phyloP scores from a whole-genome alignment of 1,139 yeast genomes.

The Kluyveromyces marxianus region DNA sequence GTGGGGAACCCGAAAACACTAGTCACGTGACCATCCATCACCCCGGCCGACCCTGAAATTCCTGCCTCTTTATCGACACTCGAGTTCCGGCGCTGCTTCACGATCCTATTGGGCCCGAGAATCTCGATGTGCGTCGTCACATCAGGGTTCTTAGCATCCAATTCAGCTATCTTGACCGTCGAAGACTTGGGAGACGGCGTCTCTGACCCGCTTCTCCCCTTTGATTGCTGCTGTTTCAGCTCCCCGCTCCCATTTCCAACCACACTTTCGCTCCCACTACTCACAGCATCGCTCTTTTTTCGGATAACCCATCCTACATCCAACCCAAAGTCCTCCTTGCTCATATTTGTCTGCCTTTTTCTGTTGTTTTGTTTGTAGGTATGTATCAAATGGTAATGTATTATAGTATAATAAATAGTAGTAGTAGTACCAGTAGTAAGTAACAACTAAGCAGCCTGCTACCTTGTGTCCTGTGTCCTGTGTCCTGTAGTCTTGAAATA shows the following conservation, averaged over 20 bases:
- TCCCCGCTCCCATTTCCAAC: neutral
- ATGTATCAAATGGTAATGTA: too few relatives aligned
- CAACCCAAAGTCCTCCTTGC: neutral
- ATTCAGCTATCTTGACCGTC: neutral
- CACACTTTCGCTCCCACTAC: neutral
- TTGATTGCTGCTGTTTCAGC: neutral
- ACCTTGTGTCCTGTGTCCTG: too few relatives aligned
- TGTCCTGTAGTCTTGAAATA: too few relatives aligned
- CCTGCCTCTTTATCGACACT: neutral
- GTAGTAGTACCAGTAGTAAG: too few relatives aligned
- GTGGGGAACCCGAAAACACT: too few relatives aligned
- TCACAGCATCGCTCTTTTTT: neutral
- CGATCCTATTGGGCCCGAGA: conserved; percentile 3
- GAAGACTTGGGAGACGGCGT: conserved; percentile 4
- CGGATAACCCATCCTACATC: conserved; percentile 5
- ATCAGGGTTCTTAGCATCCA: conserved; percentile 3
- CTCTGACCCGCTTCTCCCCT: neutral
- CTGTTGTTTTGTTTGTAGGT: too few relatives aligned
- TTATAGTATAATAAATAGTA: too few relatives aligned
- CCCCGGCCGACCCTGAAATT: neutral
- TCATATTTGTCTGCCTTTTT: too few relatives aligned
- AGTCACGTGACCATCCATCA: neutral
- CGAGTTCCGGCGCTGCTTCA: conserved; percentile 1
- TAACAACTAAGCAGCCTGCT: too few relatives aligned
- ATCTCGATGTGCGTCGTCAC: conserved; percentile 3